A percentile compares a stretch with the other conserved stretches of the same genome.
phyloP scores from a whole-genome alignment of 2,329 filamentous ascomycete genomes.

The Fusarium sp. region DNA sequence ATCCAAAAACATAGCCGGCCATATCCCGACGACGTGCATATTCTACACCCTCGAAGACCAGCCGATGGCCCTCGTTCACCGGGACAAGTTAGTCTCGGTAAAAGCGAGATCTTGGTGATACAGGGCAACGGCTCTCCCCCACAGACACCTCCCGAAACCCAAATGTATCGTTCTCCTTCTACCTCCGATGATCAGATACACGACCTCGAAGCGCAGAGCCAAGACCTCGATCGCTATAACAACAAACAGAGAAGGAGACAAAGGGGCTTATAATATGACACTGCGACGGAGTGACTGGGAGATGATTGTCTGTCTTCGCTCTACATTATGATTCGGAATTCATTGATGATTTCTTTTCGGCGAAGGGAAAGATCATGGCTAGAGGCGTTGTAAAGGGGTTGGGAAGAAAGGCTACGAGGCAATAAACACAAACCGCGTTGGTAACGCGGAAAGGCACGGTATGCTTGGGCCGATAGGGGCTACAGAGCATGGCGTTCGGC shows the following conservation, averaged over 20 bases:
- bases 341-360: neutral
- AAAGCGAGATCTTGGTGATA: conserved; percentile 54
- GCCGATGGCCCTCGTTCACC: conserved; percentile 23
- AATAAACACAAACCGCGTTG: neutral
- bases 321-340: neutral
- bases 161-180: conserved; percentile 32
- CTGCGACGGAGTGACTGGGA: neutral
- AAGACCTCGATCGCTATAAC: conserved; percentile 41
- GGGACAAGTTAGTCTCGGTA: conserved; percentile 41
- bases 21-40: conserved; percentile 18
- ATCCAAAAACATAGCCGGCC: conserved; percentile 21
- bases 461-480: neutral
- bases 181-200: conserved; percentile 47
- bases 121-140: conserved; percentile 47
- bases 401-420: neutral
- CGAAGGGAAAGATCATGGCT: neutral
- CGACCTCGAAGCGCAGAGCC: conserved; percentile 50
- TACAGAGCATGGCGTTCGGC: conserved; percentile 9
- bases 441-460: neutral
- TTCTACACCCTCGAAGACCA: conserved; percentile 40
- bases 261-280: conserved; percentile 18
- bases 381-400: conserved; percentile 10
- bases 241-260: conserved; percentile 11
- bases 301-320: neutral
- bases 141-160: conserved; percentile 36